Evolutionary conservation across 805 yeast genomes (phyloP).

Genomic region (Millerozyma miso): DNA sequence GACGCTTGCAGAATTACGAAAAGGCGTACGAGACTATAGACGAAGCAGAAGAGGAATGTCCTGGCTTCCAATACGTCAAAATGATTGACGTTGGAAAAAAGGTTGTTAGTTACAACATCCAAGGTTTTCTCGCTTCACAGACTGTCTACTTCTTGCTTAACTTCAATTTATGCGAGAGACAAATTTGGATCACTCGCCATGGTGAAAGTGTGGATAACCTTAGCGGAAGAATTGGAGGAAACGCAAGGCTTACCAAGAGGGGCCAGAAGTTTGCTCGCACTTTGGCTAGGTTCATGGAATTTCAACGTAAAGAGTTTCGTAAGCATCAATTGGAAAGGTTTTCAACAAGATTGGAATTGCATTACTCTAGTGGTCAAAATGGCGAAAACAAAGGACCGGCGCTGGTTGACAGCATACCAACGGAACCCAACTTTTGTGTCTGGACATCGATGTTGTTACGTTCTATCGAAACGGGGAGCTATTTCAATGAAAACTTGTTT

Average conservation of each 20-base stretch:
- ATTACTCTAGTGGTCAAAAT: conserved; percentile 30
- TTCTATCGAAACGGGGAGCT: conserved; percentile 71
- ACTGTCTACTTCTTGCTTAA: conserved; percentile 85
- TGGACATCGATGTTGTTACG: conserved; percentile 89
- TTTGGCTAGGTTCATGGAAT: conserved; percentile 66
- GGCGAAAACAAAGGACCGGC: conserved; percentile 17
- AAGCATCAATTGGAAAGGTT: conserved; percentile 54
- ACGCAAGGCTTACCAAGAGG: conserved; percentile 72
- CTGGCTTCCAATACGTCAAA: conserved; percentile 77
- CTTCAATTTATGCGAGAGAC: conserved; percentile 83
- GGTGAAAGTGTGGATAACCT: conserved; percentile 90
- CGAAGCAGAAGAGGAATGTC: conserved; percentile 67
- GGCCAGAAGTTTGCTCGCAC: conserved; percentile 75
- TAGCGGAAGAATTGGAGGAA: conserved; percentile 87
- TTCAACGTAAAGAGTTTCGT: conserved; percentile 67
- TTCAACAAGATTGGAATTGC: conserved; percentile 41
- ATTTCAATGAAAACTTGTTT: conserved; percentile 68
- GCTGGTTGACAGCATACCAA: conserved; percentile 24
- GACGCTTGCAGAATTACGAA: conserved; percentile 78
- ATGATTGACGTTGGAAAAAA: conserved; percentile 96
- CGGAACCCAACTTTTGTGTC: conserved; percentile 77
- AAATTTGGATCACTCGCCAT: conserved; percentile 92
- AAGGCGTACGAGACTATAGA: conserved; percentile 88
- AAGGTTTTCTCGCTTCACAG: conserved; percentile 85
- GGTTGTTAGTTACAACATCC: conserved; percentile 86